Evolutionary conservation across 306 rosid species (phyloP).

Genomic region (Gastrolobium villosum): DNA sequence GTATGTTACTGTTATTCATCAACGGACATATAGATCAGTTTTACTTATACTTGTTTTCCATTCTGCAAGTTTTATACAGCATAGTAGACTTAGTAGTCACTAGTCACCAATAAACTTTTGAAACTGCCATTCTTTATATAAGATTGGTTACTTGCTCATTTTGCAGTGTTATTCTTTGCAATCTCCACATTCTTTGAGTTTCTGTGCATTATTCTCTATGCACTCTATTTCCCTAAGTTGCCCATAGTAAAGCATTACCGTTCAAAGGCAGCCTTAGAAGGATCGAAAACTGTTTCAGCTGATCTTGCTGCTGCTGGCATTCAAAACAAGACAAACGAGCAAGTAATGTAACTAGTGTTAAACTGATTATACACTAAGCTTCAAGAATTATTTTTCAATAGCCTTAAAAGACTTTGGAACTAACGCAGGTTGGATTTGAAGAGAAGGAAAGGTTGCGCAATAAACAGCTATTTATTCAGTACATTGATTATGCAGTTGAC

Average conservation of each 20-base stretch:
- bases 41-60: not conserved
- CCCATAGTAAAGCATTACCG: conserved; percentile 78
- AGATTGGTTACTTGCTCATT: conserved; percentile 4
- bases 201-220: conserved; percentile 72
- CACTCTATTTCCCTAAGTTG: conserved; percentile 69
- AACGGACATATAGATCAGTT: not conserved
- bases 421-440: conserved; percentile 52
- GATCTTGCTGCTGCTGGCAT: conserved; percentile 87
- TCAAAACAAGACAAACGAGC: conserved; percentile 41
- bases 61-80: not conserved
- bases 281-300: conserved; percentile 80
- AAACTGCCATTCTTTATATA: not conserved
- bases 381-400: not conserved
- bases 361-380: not conserved
- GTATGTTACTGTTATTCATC: conserved; percentile 54
- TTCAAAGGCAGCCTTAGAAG: conserved; percentile 82
- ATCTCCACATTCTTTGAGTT: conserved; percentile 67
- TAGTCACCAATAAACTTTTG: not conserved
- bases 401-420: not conserved
- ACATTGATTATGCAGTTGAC: conserved; percentile 62
- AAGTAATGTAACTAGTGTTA: conserved; percentile 49
- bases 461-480: conserved; percentile 59
- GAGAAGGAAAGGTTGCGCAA: conserved; percentile 56
- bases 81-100: not conserved
- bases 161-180: conserved; percentile 73